These are phyloP conservation scores for Choanephora cucurbitarum DNA, from an alignment of 371 early-diverging fungal genomes.

Conservation along the genomic window DNA sequence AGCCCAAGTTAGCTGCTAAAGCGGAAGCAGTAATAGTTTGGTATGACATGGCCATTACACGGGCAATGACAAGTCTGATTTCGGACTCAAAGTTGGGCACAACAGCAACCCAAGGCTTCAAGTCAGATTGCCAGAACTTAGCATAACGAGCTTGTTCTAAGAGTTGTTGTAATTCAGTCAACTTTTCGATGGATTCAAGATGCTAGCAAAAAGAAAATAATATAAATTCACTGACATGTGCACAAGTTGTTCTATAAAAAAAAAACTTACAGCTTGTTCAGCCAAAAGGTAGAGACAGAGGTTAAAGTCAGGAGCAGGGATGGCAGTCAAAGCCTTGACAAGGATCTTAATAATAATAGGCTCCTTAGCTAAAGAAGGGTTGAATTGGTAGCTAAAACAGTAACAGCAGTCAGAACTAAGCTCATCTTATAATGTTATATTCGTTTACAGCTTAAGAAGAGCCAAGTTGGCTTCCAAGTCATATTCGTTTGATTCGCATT, in stretches of 20 bases:
- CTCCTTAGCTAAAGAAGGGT: conserved; percentile 74
- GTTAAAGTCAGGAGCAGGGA: conserved; percentile 89
- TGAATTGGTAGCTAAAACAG: conserved; percentile 86
- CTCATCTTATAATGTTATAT: background rate
- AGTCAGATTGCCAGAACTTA: conserved; percentile 77
- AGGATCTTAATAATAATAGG: conserved; percentile 75
- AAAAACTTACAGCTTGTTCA: conserved; percentile 63
- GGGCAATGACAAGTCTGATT: conserved; percentile 75
- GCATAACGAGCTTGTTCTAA: conserved; percentile 80
- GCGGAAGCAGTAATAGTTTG: conserved; percentile 68
- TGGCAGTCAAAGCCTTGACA: conserved; percentile 79
- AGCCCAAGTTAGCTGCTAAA: conserved; percentile 66
- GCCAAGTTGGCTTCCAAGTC: conserved; percentile 91
- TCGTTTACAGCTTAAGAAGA: conserved; percentile 82
- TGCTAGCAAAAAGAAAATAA: conserved; percentile 19
- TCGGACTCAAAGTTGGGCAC: conserved; percentile 75
- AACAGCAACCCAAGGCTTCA: conserved; percentile 60
- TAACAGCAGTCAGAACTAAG: background rate
- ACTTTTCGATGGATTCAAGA: conserved; percentile 61
- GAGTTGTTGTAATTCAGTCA: conserved; percentile 75
- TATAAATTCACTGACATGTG: background rate
- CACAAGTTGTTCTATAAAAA: too few relatives aligned
- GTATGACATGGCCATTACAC: conserved; percentile 76
- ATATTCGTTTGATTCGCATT: conserved; percentile 76
- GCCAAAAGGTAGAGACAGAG: conserved; percentile 83